phyloP scores from a whole-genome alignment of 139 green algal species.

The Zygnema circumcarinatum region DNA sequence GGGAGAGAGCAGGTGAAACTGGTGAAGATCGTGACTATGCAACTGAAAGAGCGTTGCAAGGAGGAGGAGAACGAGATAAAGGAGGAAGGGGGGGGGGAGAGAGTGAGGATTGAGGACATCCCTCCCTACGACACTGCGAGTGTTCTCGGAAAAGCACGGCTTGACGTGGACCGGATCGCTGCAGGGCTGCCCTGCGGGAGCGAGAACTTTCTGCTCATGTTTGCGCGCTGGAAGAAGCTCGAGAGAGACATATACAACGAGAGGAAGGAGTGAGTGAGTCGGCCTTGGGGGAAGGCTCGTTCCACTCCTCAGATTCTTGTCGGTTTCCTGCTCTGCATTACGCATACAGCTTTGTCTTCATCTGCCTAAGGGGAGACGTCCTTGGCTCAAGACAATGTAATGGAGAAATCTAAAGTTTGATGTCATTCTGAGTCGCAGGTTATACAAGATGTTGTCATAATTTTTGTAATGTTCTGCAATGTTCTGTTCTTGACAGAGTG shows the following conservation, averaged over 20 bases:
- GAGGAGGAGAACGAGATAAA: conserved; percentile 65
- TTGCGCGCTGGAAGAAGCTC: conserved; percentile 66
- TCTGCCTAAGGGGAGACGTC: neutral
- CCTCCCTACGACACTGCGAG: conserved; percentile 37
- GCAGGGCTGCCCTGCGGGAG: conserved; percentile 57
- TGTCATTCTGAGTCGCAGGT: no score
- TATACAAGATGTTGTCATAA: no score
- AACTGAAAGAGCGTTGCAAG: conserved; percentile 81
- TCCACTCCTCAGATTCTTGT: conserved; percentile 9
- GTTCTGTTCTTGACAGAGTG: no score
- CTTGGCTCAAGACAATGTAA: no score
- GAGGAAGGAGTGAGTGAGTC: conserved; percentile 56
- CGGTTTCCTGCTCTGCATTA: neutral
- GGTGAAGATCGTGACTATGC: conserved; percentile 36
- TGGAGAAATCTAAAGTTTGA: no score
- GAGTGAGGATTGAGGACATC: conserved; percentile 23
- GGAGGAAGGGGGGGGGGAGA: conserved; percentile 11
- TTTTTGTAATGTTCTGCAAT: no score
- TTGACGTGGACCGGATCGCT: conserved; percentile 54
- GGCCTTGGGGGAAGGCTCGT: neutral
- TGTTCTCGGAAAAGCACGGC: conserved; percentile 39
- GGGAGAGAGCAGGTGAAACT: conserved; percentile 51
- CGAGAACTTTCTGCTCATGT: conserved; percentile 64
- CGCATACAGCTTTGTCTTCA: neutral
- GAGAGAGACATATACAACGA: conserved; percentile 63